phyloP scores from a whole-genome alignment of 2,329 filamentous ascomycete species.

The Claviceps maximensis region DNA sequence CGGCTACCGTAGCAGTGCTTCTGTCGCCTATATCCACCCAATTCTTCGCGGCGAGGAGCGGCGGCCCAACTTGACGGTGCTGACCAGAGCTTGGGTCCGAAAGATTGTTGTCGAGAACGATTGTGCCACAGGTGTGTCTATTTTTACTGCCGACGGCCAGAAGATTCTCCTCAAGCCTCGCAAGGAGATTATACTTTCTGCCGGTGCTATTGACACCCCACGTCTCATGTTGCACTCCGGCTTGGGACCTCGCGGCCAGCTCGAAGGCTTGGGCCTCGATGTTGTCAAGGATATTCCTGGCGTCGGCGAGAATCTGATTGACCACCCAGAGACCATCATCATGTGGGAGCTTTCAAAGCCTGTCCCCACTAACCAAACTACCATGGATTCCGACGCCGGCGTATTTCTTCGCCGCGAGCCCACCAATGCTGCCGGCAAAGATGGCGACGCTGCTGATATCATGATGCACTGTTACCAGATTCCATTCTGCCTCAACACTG shows the following conservation, averaged over 20 bases:
- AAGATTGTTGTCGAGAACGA: slow-evolving; percentile 61
- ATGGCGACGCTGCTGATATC: slow-evolving; percentile 67
- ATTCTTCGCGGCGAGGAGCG: slow-evolving; percentile 74
- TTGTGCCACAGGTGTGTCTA: slow-evolving; percentile 58
- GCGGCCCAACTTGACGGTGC: slow-evolving; percentile 68
- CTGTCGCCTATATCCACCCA: slow-evolving; percentile 85
- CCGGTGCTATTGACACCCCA: slow-evolving; percentile 71
- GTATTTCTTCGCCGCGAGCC: slow-evolving; percentile 74
- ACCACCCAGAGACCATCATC: slow-evolving; percentile 48
- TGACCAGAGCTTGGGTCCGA: slow-evolving; percentile 81
- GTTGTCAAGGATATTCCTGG: slow-evolving; percentile 45
- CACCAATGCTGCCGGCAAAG: slow-evolving; percentile 50
- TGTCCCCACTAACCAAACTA: slow-evolving; percentile 65
- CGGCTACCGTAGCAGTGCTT: slow-evolving; percentile 71
- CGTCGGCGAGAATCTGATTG: slow-evolving; percentile 47
- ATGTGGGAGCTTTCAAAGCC: slow-evolving; percentile 70
- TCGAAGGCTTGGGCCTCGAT: slow-evolving; percentile 38
- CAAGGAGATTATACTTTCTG: slow-evolving; percentile 66
- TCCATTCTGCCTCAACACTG: slow-evolving; percentile 78
- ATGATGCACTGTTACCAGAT: slow-evolving; percentile 99
- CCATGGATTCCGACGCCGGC: slow-evolving; percentile 82
- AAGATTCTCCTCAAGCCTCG: slow-evolving; percentile 47
- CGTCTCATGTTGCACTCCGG: slow-evolving; percentile 48
- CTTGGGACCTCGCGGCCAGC: slow-evolving; percentile 40
- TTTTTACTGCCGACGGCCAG: slow-evolving; percentile 44